A percentile compares a stretch with the other conserved stretches of the same genome.
Conservation (phyloP, 1,284 basidiomycete species). For the Volvariella volvacea region DNA sequence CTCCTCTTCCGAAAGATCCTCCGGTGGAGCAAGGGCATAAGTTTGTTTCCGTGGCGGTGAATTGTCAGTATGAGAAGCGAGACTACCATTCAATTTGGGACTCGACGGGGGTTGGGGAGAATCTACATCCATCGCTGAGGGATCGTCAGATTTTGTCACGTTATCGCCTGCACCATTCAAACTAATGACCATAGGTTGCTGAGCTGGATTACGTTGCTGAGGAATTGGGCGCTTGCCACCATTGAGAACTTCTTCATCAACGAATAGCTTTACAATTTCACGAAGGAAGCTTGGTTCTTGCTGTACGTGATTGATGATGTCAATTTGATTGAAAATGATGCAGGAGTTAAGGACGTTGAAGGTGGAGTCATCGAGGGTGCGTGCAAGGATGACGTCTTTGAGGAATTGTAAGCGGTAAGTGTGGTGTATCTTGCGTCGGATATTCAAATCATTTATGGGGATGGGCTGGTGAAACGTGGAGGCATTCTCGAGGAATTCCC, state of each 20-base stretch:
- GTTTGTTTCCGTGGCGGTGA: conserved; percentile 12
- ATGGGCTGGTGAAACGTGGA: conserved; percentile 86
- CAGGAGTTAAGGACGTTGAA: conserved; percentile 96
- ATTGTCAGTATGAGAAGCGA: background rate
- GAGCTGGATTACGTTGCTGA: conserved; percentile 15
- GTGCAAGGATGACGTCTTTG: conserved; percentile 95
- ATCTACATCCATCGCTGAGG: conserved; percentile 31
- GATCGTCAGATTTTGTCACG: conserved; percentile 11
- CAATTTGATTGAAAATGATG: conserved; percentile 98
- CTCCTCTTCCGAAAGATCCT: conserved; percentile 41
- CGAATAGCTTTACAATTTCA: conserved; percentile 76
- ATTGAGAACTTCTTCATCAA: conserved; percentile 55
- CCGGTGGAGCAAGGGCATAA: conserved; percentile 48
- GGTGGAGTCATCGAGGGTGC: conserved; percentile 92
- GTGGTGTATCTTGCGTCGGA: conserved; percentile 89
- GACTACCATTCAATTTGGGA: conserved; percentile 13
- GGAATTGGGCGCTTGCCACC: conserved; percentile 15
- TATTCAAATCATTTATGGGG: conserved; percentile 62
- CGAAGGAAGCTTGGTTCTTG: conserved; percentile 70
- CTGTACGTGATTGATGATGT: conserved; percentile 91
- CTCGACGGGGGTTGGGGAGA: conserved; percentile 17
- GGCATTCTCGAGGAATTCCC: conserved; percentile 80
- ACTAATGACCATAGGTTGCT: conserved; percentile 22
- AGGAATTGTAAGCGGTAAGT: conserved; percentile 96
- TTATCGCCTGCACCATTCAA: conserved; percentile 24